phyloP scores from a whole-genome alignment of 345 rosid genomes.

The Euphorbia pulcherrima region DNA sequence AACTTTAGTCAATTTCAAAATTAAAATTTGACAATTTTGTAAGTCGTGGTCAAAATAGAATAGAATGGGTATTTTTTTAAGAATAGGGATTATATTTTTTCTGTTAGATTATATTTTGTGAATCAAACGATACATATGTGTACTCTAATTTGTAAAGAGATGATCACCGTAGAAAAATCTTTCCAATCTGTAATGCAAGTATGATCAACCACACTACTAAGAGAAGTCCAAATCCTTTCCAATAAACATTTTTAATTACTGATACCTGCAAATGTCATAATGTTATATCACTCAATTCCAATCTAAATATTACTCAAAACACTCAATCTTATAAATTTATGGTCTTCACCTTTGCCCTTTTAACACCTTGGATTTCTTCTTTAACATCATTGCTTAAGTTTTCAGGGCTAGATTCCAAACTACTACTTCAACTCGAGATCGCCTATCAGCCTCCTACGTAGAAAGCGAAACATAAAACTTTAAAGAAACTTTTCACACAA shows the following conservation, averaged over 20 bases:
- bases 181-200: constrained; percentile 38
- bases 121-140: too few species aligned
- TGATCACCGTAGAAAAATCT: constrained; percentile 24
- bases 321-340: too few species aligned
- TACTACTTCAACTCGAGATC: constrained; percentile 15
- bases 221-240: constrained; percentile 48
- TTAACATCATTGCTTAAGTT: constrained; percentile 2
- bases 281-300: background rate
- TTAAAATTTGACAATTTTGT: too few species aligned
- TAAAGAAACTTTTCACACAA: too few species aligned
- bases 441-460: constrained; percentile 32
- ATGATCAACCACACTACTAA: constrained; percentile 35
- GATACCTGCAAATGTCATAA: constrained; percentile 30
- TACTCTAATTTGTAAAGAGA: too few species aligned
- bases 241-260: constrained; percentile 34
- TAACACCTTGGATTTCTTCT: constrained; percentile 2
- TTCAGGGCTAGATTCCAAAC: constrained; percentile 22
- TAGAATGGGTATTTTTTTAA: too few species aligned
- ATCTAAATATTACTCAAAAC: too few species aligned
- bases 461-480: background rate
- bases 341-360: constrained; percentile 17
- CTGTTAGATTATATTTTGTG: too few species aligned
- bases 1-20: too few species aligned
- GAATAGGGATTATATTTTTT: too few species aligned
- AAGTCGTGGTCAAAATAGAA: too few species aligned